Percentiles rank a stretch among this genome's conserved stretches.
Evolutionary conservation across 352 stramenopile genomes (phyloP).

Genomic region (Pythium monospermum): DNA sequence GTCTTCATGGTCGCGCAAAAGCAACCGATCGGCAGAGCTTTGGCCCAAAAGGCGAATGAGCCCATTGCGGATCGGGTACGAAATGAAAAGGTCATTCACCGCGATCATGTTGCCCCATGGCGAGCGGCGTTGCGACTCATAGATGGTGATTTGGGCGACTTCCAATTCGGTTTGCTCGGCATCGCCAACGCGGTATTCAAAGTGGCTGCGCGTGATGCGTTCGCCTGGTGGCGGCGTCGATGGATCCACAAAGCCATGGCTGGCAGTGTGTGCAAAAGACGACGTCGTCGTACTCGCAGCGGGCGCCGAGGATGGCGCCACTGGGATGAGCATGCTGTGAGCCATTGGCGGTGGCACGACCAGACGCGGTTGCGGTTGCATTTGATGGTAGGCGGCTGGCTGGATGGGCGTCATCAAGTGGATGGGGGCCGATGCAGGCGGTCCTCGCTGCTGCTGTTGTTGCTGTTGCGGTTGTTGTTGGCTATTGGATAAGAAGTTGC

Average conservation of each 20-base stretch:
- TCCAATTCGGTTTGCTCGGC: conserved; percentile 50
- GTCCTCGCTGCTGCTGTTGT: conserved; percentile 17
- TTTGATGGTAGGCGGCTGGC: conserved; percentile 14
- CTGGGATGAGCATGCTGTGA: conserved; percentile 22
- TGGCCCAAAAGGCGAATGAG: conserved; percentile 83
- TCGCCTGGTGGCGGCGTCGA: conserved; percentile 44
- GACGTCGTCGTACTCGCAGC: conserved; percentile 9
- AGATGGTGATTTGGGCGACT: conserved; percentile 80
- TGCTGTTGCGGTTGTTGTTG: too few relatives aligned
- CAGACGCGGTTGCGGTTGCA: conserved; percentile 8
- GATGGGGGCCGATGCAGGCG: conserved; percentile 17
- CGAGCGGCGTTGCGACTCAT: conserved; percentile 70
- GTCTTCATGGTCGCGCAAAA: conserved; percentile 74
- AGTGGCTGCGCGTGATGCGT: conserved; percentile 37
- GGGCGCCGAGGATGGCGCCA: conserved; percentile 31
- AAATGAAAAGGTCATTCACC: conserved; percentile 83
- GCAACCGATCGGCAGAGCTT: conserved; percentile 62
- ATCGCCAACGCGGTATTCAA: conserved; percentile 55
- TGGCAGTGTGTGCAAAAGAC: conserved; percentile 16
- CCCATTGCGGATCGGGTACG: conserved; percentile 81
- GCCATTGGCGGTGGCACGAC: conserved; percentile 15
- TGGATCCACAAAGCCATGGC: conserved; percentile 33
- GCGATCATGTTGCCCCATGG: conserved; percentile 71
- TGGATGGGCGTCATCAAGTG: conserved; percentile 28
- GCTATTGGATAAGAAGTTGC: conserved; percentile 19